Percentiles rank a stretch among this genome's conserved stretches.
phyloP scores from a whole-genome alignment of 495 filamentous ascomycete species.

The Corynascus novoguineensis region DNA sequence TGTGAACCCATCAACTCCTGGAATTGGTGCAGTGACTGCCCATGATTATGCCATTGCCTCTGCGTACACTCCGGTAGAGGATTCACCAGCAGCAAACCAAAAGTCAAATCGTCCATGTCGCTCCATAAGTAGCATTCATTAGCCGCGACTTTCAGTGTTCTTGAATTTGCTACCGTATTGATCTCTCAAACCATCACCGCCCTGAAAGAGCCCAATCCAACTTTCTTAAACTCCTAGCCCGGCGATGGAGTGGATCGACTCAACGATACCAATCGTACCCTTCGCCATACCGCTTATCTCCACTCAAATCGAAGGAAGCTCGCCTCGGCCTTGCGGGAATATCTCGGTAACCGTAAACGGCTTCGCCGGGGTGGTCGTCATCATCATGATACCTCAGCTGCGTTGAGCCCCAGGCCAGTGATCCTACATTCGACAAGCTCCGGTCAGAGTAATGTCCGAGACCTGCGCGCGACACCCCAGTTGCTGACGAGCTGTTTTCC shows the following conservation, averaged over 20 bases:
- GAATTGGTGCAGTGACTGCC: not conserved
- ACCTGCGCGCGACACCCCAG: not conserved
- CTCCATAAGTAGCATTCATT: no score
- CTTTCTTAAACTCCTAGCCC: not conserved
- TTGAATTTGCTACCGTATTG: not conserved
- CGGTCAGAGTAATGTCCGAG: not conserved
- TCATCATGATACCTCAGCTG: conserved; percentile 9
- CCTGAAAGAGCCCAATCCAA: not conserved
- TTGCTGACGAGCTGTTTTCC: not conserved
- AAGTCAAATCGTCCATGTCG: no score
- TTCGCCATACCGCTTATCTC: conserved; percentile 4
- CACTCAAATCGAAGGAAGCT: conserved; percentile 5
- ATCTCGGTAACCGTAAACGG: conserved; percentile 13
- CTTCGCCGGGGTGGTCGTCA: not conserved
- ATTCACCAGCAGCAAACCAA: no score
- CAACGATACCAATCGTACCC: conserved; percentile 4
- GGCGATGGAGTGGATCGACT: not conserved
- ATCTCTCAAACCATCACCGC: not conserved
- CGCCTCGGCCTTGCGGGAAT: not conserved
- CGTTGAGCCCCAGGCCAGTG: not conserved
- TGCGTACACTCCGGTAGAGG: no score
- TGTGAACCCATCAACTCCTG: not conserved
- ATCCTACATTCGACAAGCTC: not conserved
- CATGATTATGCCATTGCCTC: not conserved
- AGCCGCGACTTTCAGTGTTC: not conserved